A percentile compares a stretch with the other conserved stretches of the same genome.
Evolutionary conservation across 768 basidiomycete species (phyloP).

Genomic region (Tephrocybe rancida): DNA sequence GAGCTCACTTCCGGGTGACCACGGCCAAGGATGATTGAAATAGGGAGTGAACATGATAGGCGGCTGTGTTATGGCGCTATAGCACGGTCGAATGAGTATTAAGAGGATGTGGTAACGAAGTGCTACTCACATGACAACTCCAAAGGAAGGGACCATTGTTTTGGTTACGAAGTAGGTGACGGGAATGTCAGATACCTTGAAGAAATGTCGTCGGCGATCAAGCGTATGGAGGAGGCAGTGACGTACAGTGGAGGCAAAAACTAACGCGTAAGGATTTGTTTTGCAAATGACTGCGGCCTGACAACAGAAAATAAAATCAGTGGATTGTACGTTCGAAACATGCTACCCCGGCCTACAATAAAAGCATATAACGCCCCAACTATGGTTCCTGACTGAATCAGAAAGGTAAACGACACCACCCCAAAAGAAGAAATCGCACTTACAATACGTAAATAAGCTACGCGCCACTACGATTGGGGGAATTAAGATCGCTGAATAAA

Average conservation of each 20-base stretch:
- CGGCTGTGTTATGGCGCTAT: constrained; percentile 45
- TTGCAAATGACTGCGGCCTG: constrained; percentile 41
- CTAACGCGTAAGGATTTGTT: constrained; percentile 44
- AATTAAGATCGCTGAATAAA: neutral
- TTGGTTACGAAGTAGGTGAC: constrained; percentile 46
- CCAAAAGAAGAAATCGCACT: constrained; percentile 8
- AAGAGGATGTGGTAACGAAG: neutral
- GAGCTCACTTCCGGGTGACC: constrained; percentile 30
- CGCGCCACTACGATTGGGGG: constrained; percentile 34
- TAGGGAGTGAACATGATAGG: constrained; percentile 38
- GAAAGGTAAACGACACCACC: neutral
- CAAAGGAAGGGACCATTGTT: constrained; percentile 39
- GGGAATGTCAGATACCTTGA: constrained; percentile 43
- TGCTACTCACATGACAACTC: constrained; percentile 43
- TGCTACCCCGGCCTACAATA: constrained; percentile 21
- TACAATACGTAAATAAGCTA: constrained; percentile 46
- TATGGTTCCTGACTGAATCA: constrained; percentile 31
- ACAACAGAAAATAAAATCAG: neutral
- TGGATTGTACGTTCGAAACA: no score
- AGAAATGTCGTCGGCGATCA: neutral
- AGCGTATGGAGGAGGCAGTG: neutral
- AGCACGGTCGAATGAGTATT: constrained; percentile 1
- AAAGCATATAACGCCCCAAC: constrained; percentile 34
- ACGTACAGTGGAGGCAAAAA: constrained; percentile 39
- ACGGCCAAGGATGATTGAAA: constrained; percentile 27